Conservation (phyloP, 1,139 yeast genomes). For the Debaryomyces fabryi region DNA sequence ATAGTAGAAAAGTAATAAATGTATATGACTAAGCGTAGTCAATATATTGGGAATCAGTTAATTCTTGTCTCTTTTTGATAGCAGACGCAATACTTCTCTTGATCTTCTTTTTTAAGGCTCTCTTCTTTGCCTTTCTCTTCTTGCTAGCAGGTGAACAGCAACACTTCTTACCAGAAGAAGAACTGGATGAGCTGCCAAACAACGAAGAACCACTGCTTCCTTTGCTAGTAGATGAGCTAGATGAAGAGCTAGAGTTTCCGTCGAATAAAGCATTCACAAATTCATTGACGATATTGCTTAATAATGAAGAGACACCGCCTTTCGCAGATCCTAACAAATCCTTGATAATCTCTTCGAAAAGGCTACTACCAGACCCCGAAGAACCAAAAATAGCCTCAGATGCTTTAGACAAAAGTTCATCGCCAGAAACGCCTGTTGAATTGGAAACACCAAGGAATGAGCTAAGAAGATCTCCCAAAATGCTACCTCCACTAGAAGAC, state of each 20-base stretch:
- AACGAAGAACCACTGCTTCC: slow-evolving; percentile 16
- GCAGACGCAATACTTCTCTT: slow-evolving; percentile 20
- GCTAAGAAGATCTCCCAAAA: slow-evolving; percentile 25
- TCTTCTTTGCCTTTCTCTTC: slow-evolving; percentile 19
- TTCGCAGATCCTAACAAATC: slow-evolving; percentile 15
- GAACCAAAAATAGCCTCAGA: slow-evolving; percentile 1
- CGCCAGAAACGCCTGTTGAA: slow-evolving; percentile 16
- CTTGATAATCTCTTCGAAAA: slow-evolving; percentile 12
- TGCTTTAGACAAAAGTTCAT: slow-evolving; percentile 7
- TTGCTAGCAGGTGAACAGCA: slow-evolving; percentile 14
- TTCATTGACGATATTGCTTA: slow-evolving; percentile 10
- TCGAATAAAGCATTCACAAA: slow-evolving; percentile 16
- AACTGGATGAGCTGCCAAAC: slow-evolving; percentile 7
- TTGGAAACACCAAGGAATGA: slow-evolving; percentile 20
- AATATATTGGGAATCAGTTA: not conserved
- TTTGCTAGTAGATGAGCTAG: not conserved
- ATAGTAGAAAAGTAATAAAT: not conserved
- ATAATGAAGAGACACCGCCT: slow-evolving; percentile 12
- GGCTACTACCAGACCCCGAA: slow-evolving; percentile 15
- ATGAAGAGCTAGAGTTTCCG: slow-evolving; percentile 14
- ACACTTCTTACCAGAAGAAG: slow-evolving; percentile 17
- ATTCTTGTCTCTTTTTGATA: slow-evolving; percentile 12
- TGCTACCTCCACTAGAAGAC: slow-evolving; percentile 17
- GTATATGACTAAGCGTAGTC: not conserved
- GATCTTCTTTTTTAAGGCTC: slow-evolving; percentile 23